These are phyloP conservation scores for Lecanicillium sp. DNA, from an alignment of 2,329 filamentous ascomycete species.

Conservation along the genomic window DNA sequence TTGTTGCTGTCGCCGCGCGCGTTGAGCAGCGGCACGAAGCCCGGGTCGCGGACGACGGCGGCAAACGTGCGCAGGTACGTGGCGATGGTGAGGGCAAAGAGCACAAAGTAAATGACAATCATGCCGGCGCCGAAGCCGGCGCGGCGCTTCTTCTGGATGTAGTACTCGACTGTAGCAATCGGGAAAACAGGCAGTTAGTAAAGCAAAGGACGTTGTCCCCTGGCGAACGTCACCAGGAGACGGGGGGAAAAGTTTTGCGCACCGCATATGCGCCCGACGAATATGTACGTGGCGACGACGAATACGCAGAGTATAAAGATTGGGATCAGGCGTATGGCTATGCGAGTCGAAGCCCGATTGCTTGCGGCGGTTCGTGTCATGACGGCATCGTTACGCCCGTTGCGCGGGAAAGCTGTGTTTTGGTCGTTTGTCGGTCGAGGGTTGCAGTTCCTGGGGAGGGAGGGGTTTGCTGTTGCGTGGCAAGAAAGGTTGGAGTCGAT, in stretches of 20 bases:
- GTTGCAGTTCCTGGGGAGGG: background rate
- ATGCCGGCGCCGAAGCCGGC: slow-evolving; percentile 59
- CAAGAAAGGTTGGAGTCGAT: too few relatives aligned
- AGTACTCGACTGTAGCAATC: slow-evolving; percentile 62
- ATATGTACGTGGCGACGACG: slow-evolving; percentile 64
- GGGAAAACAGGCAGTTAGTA: slow-evolving; percentile 13
- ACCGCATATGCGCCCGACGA: slow-evolving; percentile 65
- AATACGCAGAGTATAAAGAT: slow-evolving; percentile 59
- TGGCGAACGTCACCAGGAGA: slow-evolving; percentile 7
- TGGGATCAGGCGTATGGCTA: slow-evolving; percentile 56
- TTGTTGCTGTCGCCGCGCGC: slow-evolving; percentile 12
- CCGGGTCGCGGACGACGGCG: slow-evolving; percentile 64
- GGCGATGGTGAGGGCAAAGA: slow-evolving; percentile 59
- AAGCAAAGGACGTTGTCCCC: too few relatives aligned
- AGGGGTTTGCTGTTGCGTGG: too few relatives aligned
- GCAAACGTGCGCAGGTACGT: slow-evolving; percentile 68
- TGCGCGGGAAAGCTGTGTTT: background rate
- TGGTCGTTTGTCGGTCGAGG: background rate
- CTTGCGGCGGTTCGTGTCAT: slow-evolving; percentile 26
- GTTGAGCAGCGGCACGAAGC: slow-evolving; percentile 60
- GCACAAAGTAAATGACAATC: slow-evolving; percentile 64
- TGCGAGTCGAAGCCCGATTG: slow-evolving; percentile 26
- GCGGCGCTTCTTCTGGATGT: slow-evolving; percentile 47
- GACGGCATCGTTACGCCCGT: slow-evolving; percentile 21
- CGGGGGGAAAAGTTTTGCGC: slow-evolving; percentile 27